phyloP scores from a whole-genome alignment of 2,329 filamentous ascomycete genomes.

The Kalmusia sp. region DNA sequence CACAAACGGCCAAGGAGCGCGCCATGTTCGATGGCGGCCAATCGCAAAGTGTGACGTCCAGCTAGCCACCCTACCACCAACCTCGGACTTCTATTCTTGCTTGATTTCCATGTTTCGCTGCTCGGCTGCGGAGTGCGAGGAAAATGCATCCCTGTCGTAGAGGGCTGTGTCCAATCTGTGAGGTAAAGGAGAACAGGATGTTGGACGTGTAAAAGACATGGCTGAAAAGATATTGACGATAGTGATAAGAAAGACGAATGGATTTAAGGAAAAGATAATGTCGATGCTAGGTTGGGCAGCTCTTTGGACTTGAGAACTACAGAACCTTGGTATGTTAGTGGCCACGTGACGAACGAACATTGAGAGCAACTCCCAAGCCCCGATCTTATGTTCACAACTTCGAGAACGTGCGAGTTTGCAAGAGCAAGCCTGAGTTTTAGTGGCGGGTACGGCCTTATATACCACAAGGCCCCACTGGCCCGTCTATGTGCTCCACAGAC shows the following conservation, averaged over 20 bases:
- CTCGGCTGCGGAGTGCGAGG: neutral
- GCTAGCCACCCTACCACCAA: neutral
- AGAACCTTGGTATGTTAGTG: neutral
- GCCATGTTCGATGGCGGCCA: conserved; percentile 3
- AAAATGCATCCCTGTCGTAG: neutral
- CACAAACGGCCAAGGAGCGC: conserved; percentile 2
- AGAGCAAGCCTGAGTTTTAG: too few relatives aligned
- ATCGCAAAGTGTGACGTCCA: neutral
- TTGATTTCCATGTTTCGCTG: conserved; percentile 3
- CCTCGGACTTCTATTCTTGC: neutral
- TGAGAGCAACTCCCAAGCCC: too few relatives aligned
- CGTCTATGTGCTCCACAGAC: neutral
- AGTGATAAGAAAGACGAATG: too few relatives aligned
- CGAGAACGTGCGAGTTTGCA: too few relatives aligned
- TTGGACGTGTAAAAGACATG: too few relatives aligned
- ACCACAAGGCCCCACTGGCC: too few relatives aligned
- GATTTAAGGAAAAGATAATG: too few relatives aligned
- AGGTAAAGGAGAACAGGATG: neutral
- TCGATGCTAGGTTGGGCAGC: too few relatives aligned
- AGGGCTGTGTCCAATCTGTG: neutral
- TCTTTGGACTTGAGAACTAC: neutral
- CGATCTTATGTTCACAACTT: too few relatives aligned
- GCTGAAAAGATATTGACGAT: too few relatives aligned
- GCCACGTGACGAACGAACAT: conserved; percentile 2
- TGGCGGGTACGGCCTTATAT: neutral